Percentiles rank a stretch among this genome's conserved stretches.
Evolutionary conservation across 345 rosid species (phyloP).

Genomic region (Atalantia buxifolia): DNA sequence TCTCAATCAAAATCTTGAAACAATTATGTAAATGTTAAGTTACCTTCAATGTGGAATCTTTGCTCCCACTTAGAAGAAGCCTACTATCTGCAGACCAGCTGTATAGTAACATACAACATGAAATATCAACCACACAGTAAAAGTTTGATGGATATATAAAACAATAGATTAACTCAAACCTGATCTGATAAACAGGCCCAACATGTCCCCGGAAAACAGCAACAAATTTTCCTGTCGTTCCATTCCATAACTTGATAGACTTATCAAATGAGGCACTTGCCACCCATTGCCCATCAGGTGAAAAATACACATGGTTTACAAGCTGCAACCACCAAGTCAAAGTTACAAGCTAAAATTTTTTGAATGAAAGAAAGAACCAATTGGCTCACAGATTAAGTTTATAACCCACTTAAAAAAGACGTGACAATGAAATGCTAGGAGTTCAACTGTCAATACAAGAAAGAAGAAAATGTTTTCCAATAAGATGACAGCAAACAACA

Average conservation of each 20-base stretch:
- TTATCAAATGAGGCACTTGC: conserved; percentile 97
- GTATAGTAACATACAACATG: conserved; percentile 17
- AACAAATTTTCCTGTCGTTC: conserved; percentile 76
- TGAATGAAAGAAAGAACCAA: neutral
- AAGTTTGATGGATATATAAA: neutral
- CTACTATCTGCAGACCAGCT: conserved; percentile 99
- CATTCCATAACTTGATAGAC: conserved; percentile 93
- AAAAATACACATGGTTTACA: conserved; percentile 89
- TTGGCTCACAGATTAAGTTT: neutral
- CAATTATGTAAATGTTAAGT: neutral
- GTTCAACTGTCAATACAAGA: neutral
- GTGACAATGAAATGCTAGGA: neutral
- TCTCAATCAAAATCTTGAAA: neutral
- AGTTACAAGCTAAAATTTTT: neutral
- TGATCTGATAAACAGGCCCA: conserved; percentile 91
- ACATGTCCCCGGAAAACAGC: conserved; percentile 90
- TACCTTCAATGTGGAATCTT: conserved; percentile 96
- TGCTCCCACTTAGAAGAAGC: conserved; percentile 93
- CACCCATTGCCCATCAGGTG: conserved; percentile 96
- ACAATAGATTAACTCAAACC: conserved; percentile 35
- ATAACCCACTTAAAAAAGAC: neutral
- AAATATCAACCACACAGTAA: conserved; percentile 2
- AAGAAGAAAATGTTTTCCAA: neutral
- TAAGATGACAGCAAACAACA: neutral
- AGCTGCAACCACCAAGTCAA: conserved; percentile 51